Evolutionary conservation across 164 flowering plant genomes (phyloP).

Genomic region (Aristolochia fimbriata): DNA sequence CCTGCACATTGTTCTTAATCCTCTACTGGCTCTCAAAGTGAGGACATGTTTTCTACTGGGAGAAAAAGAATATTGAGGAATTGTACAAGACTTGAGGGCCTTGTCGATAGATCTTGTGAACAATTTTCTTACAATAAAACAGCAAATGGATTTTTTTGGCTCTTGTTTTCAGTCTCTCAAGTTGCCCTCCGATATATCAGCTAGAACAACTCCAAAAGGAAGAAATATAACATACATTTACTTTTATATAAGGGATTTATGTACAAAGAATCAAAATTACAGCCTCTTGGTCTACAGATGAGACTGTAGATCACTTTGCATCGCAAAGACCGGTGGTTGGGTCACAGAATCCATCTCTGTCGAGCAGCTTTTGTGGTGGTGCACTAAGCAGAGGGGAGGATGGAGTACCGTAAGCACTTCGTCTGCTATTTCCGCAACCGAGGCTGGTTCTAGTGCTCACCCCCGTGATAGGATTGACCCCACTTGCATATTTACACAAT

Average conservation of each 20-base stretch:
- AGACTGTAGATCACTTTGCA: constrained; percentile 29
- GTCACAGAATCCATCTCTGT: constrained; percentile 85
- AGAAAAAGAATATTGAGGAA: background rate
- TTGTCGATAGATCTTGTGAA: background rate
- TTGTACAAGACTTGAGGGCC: background rate
- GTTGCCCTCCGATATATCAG: too few species aligned
- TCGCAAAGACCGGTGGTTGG: constrained; percentile 70
- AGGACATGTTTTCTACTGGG: background rate
- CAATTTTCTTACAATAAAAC: background rate
- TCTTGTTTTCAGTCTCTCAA: background rate
- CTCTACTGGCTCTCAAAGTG: constrained; percentile 95
- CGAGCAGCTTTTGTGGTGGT: constrained; percentile 74
- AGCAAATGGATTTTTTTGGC: background rate
- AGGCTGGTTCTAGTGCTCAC: constrained; percentile 79
- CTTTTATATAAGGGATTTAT: background rate
- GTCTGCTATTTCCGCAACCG: constrained; percentile 78
- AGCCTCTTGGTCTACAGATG: too few species aligned
- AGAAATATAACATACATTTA: too few species aligned
- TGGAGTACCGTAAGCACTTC: constrained; percentile 84
- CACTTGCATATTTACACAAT: constrained; percentile 93
- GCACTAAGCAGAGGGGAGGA: constrained; percentile 91
- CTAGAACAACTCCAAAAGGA: too few species aligned
- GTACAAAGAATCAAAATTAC: constrained; percentile 1
- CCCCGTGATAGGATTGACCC: constrained; percentile 80
- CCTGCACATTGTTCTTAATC: constrained; percentile 87